These are phyloP conservation scores for Zygoascus sp. DNA, from an alignment of 1,139 yeast species.

Conservation along the genomic window DNA sequence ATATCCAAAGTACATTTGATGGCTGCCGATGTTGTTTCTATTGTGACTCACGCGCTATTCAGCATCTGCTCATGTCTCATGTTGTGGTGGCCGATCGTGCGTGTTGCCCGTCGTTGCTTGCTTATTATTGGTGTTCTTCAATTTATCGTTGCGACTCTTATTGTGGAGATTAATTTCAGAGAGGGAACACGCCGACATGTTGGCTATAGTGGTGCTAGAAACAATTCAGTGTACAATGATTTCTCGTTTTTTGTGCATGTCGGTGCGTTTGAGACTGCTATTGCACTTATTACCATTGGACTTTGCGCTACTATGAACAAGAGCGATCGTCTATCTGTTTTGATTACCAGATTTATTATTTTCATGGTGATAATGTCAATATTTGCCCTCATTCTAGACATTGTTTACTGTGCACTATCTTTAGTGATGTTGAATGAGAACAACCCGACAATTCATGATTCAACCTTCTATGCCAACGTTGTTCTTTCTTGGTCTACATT, in stretches of 20 bases:
- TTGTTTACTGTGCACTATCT: slow-evolving; percentile 6
- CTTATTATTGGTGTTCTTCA: slow-evolving; percentile 26
- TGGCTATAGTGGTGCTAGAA: not conserved
- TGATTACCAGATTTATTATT: slow-evolving; percentile 22
- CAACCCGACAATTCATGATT: not conserved
- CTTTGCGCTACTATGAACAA: slow-evolving; percentile 4
- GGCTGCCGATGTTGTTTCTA: slow-evolving; percentile 3
- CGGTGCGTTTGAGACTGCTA: slow-evolving; percentile 10
- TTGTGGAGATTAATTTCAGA: slow-evolving; percentile 19
- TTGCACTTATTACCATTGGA: slow-evolving; percentile 17
- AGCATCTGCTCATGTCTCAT: slow-evolving; percentile 16
- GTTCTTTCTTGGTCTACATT: slow-evolving; percentile 7
- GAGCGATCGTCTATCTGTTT: slow-evolving; percentile 10
- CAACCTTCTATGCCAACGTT: slow-evolving; percentile 7
- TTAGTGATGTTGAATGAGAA: not conserved
- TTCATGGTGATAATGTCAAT: slow-evolving; percentile 23
- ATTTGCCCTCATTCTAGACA: slow-evolving; percentile 4
- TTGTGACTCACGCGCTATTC: slow-evolving; percentile 3
- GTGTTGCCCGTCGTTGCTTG: slow-evolving; percentile 27
- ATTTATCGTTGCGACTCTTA: slow-evolving; percentile 22
- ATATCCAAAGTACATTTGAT: not conserved
- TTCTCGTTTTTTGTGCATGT: slow-evolving; percentile 8
- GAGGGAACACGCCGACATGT: not conserved
- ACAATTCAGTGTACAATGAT: not conserved
- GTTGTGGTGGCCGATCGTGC: slow-evolving; percentile 25